phyloP scores from a whole-genome alignment of 2,329 filamentous ascomycete genomes.

The Neophaeococcomyces mojaviensis region DNA sequence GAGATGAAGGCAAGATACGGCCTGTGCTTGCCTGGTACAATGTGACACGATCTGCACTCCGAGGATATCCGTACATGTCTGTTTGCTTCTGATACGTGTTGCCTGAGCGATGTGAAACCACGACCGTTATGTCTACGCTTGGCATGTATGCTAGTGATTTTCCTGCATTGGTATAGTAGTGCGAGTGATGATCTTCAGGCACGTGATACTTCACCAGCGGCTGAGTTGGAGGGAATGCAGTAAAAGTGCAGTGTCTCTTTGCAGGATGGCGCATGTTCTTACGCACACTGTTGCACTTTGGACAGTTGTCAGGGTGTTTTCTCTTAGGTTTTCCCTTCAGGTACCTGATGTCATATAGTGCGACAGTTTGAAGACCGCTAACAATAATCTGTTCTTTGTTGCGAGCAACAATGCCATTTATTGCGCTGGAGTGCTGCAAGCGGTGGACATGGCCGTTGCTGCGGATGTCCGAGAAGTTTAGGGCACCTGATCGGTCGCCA shows the following conservation, averaged over 20 bases:
- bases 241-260: neutral
- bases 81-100: neutral
- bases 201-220: constrained; percentile 1
- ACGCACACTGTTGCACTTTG: neutral
- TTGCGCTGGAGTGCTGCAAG: constrained; percentile 16
- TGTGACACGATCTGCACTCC: neutral
- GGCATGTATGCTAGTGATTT: constrained; percentile 1
- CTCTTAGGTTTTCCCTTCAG: constrained; percentile 1
- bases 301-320: neutral
- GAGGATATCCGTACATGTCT: too few relatives aligned
- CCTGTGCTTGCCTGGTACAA: neutral
- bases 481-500: constrained; percentile 14
- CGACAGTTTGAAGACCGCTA: constrained; percentile 12
- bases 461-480: constrained; percentile 16
- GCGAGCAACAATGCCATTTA: constrained; percentile 10
- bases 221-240: neutral
- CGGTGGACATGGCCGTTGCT: constrained; percentile 6
- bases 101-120: neutral
- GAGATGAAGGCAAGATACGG: neutral
- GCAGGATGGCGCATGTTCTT: neutral
- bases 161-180: neutral
- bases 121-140: constrained; percentile 1
- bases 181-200: neutral
- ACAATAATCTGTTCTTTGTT: constrained; percentile 13
- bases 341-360: constrained; percentile 20